Evolutionary conservation across 2,329 filamentous ascomycete genomes (phyloP), one percentile per base, ranked within the genome.

Genomic region (Diaporthe sp.): DNA sequence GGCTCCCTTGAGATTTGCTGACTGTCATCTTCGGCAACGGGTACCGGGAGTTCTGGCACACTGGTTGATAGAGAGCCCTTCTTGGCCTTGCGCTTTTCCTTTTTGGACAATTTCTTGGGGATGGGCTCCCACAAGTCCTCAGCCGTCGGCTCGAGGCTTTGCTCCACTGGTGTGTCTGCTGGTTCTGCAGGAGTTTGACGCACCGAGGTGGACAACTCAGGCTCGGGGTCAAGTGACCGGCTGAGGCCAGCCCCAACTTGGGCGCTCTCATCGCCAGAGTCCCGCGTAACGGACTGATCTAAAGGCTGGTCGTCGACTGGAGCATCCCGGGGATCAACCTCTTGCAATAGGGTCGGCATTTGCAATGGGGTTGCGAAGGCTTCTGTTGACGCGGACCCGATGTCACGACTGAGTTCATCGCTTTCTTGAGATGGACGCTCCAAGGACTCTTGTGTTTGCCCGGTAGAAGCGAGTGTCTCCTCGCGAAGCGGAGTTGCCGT

Each of bases 31-130:
- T 76, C 74, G 35, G 28, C 5, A n/a, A 28, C 52, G 8, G 35
- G 2, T 8, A 35, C 55, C 10, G 69, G 57, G 35, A 40, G 30
- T 33, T 75, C 73, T 19, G 69, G 69, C 57, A 67, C 69, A 38
- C 25, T 38, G 5, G 52, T 35, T 35, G 69, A 67, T n/a, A 55
- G 25, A 25, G 61, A 72, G 30, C 38, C 40, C 55, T 76, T 75
- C 57, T 76, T 75, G 42, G 75, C 75, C 64, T 73, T 73, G 28
- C 72, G 68, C 55, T 61, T 73, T 19, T 76, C 75, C 52, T 82
- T 81, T 74, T 82, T 81, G 64, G 80, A 79, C 76, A 83, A 82
- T 73, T 81, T 82, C 38, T 76, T 78, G 13, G 72, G 73, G 5
- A 64, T 33, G 66, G 72, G 69, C 54, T 77, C 78, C 74, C 72